Evolutionary conservation across 176 grass and related monocot genomes (phyloP).

Genomic region (Carex parvula): DNA sequence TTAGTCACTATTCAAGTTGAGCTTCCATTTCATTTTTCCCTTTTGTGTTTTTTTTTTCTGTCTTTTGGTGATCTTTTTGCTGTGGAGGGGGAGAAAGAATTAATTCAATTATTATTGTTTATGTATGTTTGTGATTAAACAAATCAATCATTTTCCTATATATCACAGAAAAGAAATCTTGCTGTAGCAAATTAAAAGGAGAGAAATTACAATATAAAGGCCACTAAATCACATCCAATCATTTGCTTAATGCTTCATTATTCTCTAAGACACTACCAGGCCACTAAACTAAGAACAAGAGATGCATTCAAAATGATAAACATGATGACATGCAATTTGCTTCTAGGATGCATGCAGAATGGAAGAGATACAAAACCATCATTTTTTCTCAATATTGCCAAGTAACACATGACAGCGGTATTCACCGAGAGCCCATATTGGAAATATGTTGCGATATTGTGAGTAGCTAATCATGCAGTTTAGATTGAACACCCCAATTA

Average conservation of each 20-base stretch:
- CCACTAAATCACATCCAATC: background rate
- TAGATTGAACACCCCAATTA: constrained; percentile 38
- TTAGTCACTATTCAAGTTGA: background rate
- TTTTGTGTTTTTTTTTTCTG: too few relatives aligned
- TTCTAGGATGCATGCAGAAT: background rate
- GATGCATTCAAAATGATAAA: background rate
- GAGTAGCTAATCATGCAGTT: constrained; percentile 42
- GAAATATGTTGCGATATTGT: constrained; percentile 44
- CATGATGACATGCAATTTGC: background rate
- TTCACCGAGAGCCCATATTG: constrained; percentile 43
- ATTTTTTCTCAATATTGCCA: background rate
- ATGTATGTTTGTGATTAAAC: background rate
- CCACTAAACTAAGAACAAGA: background rate
- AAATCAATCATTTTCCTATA: background rate
- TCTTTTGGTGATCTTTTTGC: background rate
- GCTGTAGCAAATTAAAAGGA: too few relatives aligned
- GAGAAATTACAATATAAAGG: too few relatives aligned
- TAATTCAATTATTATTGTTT: background rate
- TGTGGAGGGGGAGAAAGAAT: background rate
- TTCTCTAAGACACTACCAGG: background rate
- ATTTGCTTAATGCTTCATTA: background rate
- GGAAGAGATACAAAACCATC: background rate
- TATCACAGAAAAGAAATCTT: too few relatives aligned
- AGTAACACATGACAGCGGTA: constrained; percentile 23
- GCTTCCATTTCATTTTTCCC: background rate